Evolutionary conservation across 345 rosid species (phyloP), one percentile per base, ranked within the genome.

Genomic region (Boechera stricta): DNA sequence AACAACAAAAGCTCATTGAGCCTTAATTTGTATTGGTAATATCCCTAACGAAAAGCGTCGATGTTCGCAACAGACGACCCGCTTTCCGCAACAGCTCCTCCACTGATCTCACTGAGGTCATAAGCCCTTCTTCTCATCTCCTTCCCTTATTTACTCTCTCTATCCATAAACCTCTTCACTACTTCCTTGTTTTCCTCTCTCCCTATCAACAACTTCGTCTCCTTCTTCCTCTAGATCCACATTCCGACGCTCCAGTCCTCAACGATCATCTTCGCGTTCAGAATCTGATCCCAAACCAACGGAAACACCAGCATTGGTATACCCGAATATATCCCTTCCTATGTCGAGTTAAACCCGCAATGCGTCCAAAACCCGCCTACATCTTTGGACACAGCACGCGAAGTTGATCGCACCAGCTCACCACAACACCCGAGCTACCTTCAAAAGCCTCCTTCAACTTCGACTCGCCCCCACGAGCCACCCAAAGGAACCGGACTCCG

Each of bases 361-460:
- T 91, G 92, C 0, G 86, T 84, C 90, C 82, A 88, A 74, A 91
- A 91, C 4, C 91, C 91, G 1, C 87, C 95, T 0, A 88, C 36
- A 0, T 85, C 81, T 63, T 61, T 48, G 67, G 97, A 10, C 76
- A 66, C 44, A 89, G 5, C 71, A 91, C 95, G 3, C 54, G 82
- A 51, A 82, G 45, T 67, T 87, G 94, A 56, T 86, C 84, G 24
- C 94, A 85, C 92, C 90, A 91, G 10, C 87, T 59, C 12, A 80
- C 77, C 0, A 75, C 83, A 0, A 71, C 31, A 33, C 83, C 83
- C 0, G 10, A 57, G 36, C 66, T 69, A 56, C 71, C 72, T 71
- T 64, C 45, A 63, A 73, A 38, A 18, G 33, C 76, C 11, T 69
- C 36, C 49, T 56, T 71, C 0, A 59, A 0, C 58, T 31, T 9